Evolutionary conservation across 1,139 yeast genomes (phyloP).

Genomic region (Magnusiomyces sp.): DNA sequence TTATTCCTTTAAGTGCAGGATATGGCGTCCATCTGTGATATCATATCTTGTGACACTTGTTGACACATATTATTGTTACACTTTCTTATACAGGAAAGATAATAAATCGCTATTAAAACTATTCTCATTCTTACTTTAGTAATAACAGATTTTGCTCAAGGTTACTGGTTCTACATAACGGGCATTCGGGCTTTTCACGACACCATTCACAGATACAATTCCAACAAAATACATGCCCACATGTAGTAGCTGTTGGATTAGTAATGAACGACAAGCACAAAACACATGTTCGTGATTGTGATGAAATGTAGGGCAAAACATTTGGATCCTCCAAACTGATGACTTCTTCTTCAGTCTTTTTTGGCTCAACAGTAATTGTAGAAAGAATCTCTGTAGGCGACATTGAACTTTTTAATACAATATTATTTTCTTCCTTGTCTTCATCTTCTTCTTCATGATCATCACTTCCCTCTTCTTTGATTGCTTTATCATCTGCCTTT

Average conservation of each 20-base stretch:
- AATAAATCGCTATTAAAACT: too few species aligned
- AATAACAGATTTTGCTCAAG: constrained; percentile 48
- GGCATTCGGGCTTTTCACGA: constrained; percentile 79
- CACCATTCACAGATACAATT: constrained; percentile 84
- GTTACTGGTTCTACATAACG: constrained; percentile 74
- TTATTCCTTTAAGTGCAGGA: too few species aligned
- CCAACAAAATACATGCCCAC: constrained; percentile 96
- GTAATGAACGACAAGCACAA: constrained; percentile 73
- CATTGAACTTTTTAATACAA: constrained; percentile 3
- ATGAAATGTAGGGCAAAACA: constrained; percentile 62
- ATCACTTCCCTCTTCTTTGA: neutral
- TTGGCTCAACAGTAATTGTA: neutral
- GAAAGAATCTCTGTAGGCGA: constrained; percentile 2
- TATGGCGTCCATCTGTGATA: too few species aligned
- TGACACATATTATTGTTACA: too few species aligned
- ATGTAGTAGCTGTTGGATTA: constrained; percentile 76
- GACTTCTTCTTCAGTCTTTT: constrained; percentile 5
- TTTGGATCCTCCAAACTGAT: constrained; percentile 51
- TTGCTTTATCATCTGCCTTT: neutral
- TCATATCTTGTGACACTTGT: too few species aligned
- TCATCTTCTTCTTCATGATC: constrained; percentile 7
- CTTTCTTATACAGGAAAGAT: too few species aligned
- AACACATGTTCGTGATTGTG: constrained; percentile 66
- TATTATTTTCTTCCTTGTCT: constrained; percentile 4
- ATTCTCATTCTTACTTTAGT: neutral